Conservation (phyloP, 2,329 filamentous ascomycete genomes). For the Trichocomaceae sp. region DNA sequence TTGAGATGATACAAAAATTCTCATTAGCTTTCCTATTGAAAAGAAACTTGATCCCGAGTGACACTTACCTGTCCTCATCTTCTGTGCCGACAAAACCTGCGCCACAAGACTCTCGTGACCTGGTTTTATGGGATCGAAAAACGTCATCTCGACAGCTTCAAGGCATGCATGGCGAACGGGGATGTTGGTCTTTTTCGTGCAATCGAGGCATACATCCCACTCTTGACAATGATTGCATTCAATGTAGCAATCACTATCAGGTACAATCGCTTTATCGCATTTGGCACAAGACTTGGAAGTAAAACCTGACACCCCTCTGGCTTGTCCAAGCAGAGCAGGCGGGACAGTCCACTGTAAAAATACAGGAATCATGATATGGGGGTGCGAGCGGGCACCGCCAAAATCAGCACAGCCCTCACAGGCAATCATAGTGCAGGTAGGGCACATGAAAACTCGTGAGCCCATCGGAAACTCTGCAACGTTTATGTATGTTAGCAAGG, state of each 20-base stretch:
- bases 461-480: not conserved
- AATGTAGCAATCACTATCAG: slow-evolving; percentile 4
- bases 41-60: not conserved
- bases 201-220: slow-evolving; percentile 5
- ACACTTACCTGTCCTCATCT: not conserved
- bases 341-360: slow-evolving; percentile 4
- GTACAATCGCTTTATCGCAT: slow-evolving; percentile 5
- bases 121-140: slow-evolving; percentile 9
- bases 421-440: slow-evolving; percentile 11
- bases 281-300: slow-evolving; percentile 7
- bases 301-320: not conserved
- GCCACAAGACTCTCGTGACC: slow-evolving; percentile 1
- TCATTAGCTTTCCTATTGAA: not conserved
- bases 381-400: slow-evolving; percentile 10
- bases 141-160: slow-evolving; percentile 11
- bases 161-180: slow-evolving; percentile 9
- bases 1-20: not conserved
- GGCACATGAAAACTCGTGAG: slow-evolving; percentile 8
- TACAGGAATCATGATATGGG: slow-evolving; percentile 11
- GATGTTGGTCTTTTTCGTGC: slow-evolving; percentile 11
- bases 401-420: slow-evolving; percentile 11
- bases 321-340: slow-evolving; percentile 7
- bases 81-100: slow-evolving; percentile 9
- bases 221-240: slow-evolving; percentile 10
- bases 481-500: not conserved